These are phyloP conservation scores for Xerocomus amazonicus DNA, from an alignment of 1,284 basidiomycete genomes.

Conservation along the genomic window DNA sequence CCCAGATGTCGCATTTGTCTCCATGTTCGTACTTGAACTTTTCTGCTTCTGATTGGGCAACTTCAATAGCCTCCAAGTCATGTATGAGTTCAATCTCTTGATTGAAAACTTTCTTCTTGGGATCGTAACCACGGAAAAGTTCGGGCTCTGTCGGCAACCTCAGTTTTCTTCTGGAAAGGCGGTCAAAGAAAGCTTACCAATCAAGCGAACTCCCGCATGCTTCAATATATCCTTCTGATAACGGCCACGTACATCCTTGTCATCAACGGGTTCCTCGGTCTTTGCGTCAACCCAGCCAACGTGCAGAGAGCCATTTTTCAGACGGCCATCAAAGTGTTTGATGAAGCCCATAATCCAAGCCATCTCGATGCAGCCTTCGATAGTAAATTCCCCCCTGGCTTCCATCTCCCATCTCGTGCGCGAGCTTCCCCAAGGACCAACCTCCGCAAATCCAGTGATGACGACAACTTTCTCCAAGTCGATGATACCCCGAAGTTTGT, in stretches of 20 bases:
- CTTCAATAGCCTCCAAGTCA: conserved; percentile 95
- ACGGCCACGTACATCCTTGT: conserved; percentile 91
- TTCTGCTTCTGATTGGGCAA: conserved; percentile 84
- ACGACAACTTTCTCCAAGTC: conserved; percentile 97
- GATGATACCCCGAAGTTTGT: conserved; percentile 79
- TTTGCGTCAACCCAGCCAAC: conserved; percentile 99
- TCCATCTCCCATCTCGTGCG: conserved; percentile 99
- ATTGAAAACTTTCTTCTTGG: conserved; percentile 94
- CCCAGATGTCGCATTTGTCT: conserved; percentile 95
- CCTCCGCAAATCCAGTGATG: conserved; percentile 94
- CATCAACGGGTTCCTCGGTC: conserved; percentile 94
- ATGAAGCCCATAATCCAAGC: conserved; percentile 99
- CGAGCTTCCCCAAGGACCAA: conserved; percentile 98
- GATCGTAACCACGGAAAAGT: conserved; percentile 96
- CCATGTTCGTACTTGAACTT: conserved; percentile 98
- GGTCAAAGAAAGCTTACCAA: conserved; percentile 56
- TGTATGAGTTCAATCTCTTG: conserved; percentile 97
- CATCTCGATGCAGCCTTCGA: conserved; percentile 98
- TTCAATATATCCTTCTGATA: conserved; percentile 94
- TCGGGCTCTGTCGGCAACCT: conserved; percentile 73
- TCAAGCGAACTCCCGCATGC: conserved; percentile 94
- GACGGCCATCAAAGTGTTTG: conserved; percentile 96
- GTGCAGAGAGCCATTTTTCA: conserved; percentile 88
- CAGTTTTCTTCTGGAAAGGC: conserved; percentile 5
- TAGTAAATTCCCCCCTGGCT: conserved; percentile 88